phyloP scores from a whole-genome alignment of 2,329 filamentous ascomycete genomes.

The Trichoderma simmonsii region DNA sequence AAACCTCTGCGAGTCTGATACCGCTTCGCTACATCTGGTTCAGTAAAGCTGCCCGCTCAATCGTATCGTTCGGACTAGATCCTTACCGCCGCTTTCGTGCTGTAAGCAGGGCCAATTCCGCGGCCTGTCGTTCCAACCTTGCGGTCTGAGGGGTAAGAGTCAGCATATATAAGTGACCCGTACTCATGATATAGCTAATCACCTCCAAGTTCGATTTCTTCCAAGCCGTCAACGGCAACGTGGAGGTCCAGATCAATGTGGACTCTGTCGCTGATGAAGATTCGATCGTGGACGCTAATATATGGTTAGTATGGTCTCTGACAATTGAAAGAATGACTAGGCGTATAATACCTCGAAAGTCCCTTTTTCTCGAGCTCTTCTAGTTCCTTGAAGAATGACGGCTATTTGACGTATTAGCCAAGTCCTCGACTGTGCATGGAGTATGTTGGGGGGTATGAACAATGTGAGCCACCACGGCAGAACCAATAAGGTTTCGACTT shows the following conservation, averaged over 20 bases:
- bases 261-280: constrained; percentile 62
- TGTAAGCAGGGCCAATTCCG: constrained; percentile 40
- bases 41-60: constrained; percentile 14
- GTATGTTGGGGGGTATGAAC: constrained; percentile 22
- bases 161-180: not conserved
- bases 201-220: constrained; percentile 52
- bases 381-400: constrained; percentile 43
- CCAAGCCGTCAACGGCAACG: constrained; percentile 65
- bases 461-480: constrained; percentile 22
- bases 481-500: constrained; percentile 62
- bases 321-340: constrained; percentile 20
- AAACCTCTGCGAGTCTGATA: constrained; percentile 65
- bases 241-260: constrained; percentile 66
- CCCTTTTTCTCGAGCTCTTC: constrained; percentile 35
- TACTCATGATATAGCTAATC: not conserved
- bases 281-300: constrained; percentile 40
- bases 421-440: constrained; percentile 54
- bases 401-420: constrained; percentile 54
- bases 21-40: constrained; percentile 53
- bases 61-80: not conserved
- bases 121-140: constrained; percentile 38
- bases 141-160: constrained; percentile 20
- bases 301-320: constrained; percentile 32
- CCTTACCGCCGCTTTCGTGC: constrained; percentile 27
- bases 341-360: constrained; percentile 1